Evolutionary conservation across 805 yeast species (phyloP).

Genomic region (Metschnikowia santaceciliae): DNA sequence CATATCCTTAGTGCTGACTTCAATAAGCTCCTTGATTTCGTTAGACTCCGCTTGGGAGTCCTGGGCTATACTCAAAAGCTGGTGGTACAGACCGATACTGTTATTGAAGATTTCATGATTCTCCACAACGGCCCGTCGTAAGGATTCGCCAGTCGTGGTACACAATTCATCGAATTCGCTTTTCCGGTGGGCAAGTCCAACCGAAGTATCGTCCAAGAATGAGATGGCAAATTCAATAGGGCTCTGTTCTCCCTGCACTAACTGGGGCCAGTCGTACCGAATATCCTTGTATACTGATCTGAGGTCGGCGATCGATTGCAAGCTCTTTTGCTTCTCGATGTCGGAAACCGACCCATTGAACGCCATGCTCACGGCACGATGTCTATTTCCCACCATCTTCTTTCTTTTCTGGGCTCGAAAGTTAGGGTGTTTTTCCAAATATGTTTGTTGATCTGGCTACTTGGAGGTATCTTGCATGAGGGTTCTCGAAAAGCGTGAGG

Average conservation of each 20-base stretch:
- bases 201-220: slow-evolving; percentile 79
- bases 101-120: slow-evolving; percentile 82
- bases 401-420: not conserved
- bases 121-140: slow-evolving; percentile 71
- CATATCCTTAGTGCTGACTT: slow-evolving; percentile 46
- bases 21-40: slow-evolving; percentile 46
- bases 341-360: slow-evolving; percentile 18
- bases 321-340: slow-evolving; percentile 15
- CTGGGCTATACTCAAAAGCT: slow-evolving; percentile 58
- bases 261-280: slow-evolving; percentile 43
- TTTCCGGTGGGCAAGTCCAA: slow-evolving; percentile 78
- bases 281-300: slow-evolving; percentile 34
- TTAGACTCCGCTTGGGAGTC: slow-evolving; percentile 60
- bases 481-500: slow-evolving; percentile 5
- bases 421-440: not conserved
- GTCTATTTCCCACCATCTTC: slow-evolving; percentile 19
- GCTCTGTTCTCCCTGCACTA: slow-evolving; percentile 49
- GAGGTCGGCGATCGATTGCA: slow-evolving; percentile 27
- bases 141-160: slow-evolving; percentile 49
- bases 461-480: not conserved
- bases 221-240: slow-evolving; percentile 84
- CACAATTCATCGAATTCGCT: slow-evolving; percentile 64
- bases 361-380: slow-evolving; percentile 23
- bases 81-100: slow-evolving; percentile 79
- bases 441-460: not conserved